Evolutionary conservation across 164 flowering plant species (phyloP).

Genomic region (Liquidambar formosana): DNA sequence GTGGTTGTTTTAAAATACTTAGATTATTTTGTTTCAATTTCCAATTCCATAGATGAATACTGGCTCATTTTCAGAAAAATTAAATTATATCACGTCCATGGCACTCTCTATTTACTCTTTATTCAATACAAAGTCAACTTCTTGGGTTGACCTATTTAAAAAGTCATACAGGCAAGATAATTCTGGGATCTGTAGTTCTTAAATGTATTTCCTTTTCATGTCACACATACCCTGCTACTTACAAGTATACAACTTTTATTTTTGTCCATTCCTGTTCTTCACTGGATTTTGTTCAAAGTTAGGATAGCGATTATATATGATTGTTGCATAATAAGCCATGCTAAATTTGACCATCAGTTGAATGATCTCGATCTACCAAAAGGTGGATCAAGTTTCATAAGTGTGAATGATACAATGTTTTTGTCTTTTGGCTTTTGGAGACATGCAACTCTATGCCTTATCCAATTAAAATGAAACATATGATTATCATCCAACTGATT

Average conservation of each 20-base stretch:
- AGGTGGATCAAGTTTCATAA: not conserved
- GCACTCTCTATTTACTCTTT: too few relatives aligned
- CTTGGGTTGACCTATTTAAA: not conserved
- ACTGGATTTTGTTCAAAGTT: too few relatives aligned
- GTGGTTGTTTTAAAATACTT: too few relatives aligned
- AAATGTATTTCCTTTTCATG: not conserved
- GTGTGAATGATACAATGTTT: not conserved
- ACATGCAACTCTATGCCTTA: not conserved
- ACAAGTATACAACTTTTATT: too few relatives aligned
- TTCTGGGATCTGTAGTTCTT: not conserved
- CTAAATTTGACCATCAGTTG: not conserved
- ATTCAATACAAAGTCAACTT: too few relatives aligned
- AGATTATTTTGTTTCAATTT: too few relatives aligned
- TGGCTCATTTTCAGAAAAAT: not conserved
- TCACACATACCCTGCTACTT: not conserved
- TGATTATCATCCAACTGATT: conserved; percentile 5
- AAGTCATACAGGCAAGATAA: not conserved
- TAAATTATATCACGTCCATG: not conserved
- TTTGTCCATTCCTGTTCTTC: too few relatives aligned
- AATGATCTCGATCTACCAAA: not conserved
- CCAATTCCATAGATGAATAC: too few relatives aligned
- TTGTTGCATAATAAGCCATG: too few relatives aligned
- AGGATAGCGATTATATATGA: too few relatives aligned
- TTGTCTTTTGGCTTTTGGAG: not conserved
- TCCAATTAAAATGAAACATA: not conserved